phyloP scores from a whole-genome alignment of 2,329 filamentous ascomycete genomes.

The Tolypocladium amazonense region DNA sequence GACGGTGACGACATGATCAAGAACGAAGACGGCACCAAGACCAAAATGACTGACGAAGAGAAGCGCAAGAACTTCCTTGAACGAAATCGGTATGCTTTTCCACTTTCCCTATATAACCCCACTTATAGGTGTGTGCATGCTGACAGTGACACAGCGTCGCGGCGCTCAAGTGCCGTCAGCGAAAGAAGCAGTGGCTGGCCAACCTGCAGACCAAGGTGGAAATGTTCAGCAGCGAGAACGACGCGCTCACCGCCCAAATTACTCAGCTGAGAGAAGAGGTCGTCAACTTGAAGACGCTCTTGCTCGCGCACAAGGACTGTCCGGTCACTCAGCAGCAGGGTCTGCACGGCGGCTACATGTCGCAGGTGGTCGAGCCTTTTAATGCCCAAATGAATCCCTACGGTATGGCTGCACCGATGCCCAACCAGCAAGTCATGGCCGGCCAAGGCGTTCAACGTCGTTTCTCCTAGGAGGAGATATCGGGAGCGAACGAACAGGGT shows the following conservation, averaged over 20 bases:
- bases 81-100: slow-evolving; percentile 67
- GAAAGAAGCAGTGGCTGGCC: slow-evolving; percentile 97
- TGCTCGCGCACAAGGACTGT: slow-evolving; percentile 93
- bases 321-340: slow-evolving; percentile 78
- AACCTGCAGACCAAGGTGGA: slow-evolving; percentile 94
- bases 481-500: neutral
- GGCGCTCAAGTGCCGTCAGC: slow-evolving; percentile 89
- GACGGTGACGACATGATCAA: slow-evolving; percentile 38
- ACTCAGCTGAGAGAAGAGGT: slow-evolving; percentile 82
- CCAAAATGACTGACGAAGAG: slow-evolving; percentile 96
- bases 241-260: slow-evolving; percentile 74
- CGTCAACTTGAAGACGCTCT: slow-evolving; percentile 83
- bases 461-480: slow-evolving; percentile 37
- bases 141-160: slow-evolving; percentile 56
- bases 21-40: slow-evolving; percentile 48
- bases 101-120: neutral
- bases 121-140: neutral
- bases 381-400: slow-evolving; percentile 49
- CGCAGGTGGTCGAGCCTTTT: slow-evolving; percentile 43
- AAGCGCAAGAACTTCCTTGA: slow-evolving; percentile 98
- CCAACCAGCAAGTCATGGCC: slow-evolving; percentile 43
- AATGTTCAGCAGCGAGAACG: slow-evolving; percentile 84
- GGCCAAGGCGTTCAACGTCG: slow-evolving; percentile 44
- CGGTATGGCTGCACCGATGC: slow-evolving; percentile 42
- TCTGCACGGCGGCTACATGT: slow-evolving; percentile 47